These are phyloP conservation scores for Boletellus sp. DNA, from an alignment of 768 basidiomycete species.

Conservation along the genomic window DNA sequence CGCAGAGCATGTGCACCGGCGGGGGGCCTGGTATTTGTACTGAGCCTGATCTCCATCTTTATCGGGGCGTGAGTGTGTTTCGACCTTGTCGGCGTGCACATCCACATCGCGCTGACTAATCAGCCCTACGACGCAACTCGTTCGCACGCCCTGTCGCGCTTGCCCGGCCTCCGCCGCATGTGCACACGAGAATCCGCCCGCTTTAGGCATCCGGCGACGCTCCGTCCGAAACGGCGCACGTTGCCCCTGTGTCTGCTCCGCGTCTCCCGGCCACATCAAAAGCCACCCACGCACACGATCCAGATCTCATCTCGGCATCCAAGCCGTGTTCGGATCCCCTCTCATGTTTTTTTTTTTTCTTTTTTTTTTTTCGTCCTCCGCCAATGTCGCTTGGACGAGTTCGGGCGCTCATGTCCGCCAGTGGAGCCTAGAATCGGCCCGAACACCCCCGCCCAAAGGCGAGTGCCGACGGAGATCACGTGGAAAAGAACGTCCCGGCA, in stretches of 20 bases:
- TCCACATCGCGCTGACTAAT: no score
- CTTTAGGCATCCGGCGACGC: constrained; percentile 12
- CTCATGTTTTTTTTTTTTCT: no score
- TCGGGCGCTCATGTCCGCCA: no score
- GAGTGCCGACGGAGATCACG: no score
- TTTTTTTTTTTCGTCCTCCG: not conserved
- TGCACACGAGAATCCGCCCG: constrained; percentile 16
- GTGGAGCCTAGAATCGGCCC: no score
- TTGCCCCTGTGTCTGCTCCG: constrained; percentile 10
- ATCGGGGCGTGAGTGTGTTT: constrained; percentile 12
- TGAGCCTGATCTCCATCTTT: constrained; percentile 16
- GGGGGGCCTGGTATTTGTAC: constrained; percentile 9
- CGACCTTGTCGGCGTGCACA: constrained; percentile 16
- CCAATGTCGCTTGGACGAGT: no score
- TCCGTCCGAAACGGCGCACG: constrained; percentile 27
- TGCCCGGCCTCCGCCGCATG: constrained; percentile 1
- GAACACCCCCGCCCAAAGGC: no score
- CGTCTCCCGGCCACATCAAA: constrained; percentile 11
- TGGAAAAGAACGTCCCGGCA: no score
- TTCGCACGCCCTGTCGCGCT: constrained; percentile 10
- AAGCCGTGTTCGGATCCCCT: no score
- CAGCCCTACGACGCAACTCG: not conserved
- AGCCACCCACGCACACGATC: not conserved
- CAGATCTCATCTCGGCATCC: not conserved
- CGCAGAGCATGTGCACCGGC: no score